Conservation (phyloP, 2,329 filamentous ascomycete species). For the Ceratocystis cubensis region DNA sequence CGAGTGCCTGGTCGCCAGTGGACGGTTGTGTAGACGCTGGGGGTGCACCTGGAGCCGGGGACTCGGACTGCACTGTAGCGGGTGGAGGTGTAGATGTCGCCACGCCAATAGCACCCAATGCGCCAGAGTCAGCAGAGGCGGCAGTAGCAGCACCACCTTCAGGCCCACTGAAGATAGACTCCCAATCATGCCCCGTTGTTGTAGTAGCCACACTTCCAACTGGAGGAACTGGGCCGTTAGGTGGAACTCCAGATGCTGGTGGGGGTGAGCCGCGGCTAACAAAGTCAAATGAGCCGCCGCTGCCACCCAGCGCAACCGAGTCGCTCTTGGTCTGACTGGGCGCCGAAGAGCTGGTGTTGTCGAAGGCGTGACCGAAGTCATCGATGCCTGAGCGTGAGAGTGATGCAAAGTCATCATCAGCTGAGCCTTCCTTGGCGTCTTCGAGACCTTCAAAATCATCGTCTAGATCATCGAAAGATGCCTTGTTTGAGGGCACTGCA, state of each 20-base stretch:
- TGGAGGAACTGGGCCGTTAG: background rate
- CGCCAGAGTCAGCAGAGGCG: conserved; percentile 23
- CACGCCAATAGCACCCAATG: conserved; percentile 4
- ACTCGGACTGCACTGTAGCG: conserved; percentile 24
- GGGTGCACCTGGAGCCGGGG: conserved; percentile 23
- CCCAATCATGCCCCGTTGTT: conserved; percentile 67
- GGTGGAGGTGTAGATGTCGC: conserved; percentile 9
- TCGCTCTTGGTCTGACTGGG: conserved; percentile 44
- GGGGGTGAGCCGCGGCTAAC: conserved; percentile 29
- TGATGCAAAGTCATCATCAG: conserved; percentile 67
- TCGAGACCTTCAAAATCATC: conserved; percentile 72
- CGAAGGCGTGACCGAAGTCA: conserved; percentile 73
- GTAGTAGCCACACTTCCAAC: conserved; percentile 23
- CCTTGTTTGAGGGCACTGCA: conserved; percentile 31
- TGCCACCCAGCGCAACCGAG: conserved; percentile 38
- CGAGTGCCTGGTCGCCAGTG: conserved; percentile 79
- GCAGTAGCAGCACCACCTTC: conserved; percentile 21
- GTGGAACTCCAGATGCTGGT: conserved; percentile 18
- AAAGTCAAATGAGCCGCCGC: conserved; percentile 49
- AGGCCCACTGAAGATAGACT: conserved; percentile 77
- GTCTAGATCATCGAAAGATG: conserved; percentile 62
- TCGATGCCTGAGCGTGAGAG: conserved; percentile 58
- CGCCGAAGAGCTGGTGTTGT: conserved; percentile 54
- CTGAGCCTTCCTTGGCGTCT: conserved; percentile 69
- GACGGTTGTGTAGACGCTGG: conserved; percentile 48